Evolutionary conservation across 257 asterid genomes (phyloP), one percentile per base, ranked within the genome.

Genomic region (Henckelia pumila): DNA sequence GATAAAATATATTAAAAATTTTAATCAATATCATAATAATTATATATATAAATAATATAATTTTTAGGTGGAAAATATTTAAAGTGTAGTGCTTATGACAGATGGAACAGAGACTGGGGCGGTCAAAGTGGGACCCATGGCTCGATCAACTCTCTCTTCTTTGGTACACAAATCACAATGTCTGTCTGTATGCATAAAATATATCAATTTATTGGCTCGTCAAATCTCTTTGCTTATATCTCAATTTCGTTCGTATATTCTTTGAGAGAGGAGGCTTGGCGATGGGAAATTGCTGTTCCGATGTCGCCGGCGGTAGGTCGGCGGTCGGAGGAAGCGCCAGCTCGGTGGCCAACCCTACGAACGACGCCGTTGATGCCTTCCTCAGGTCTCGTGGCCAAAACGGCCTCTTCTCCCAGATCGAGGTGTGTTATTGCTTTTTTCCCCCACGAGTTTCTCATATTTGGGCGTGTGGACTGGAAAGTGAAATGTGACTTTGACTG

Each of bases 271-370:
- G 68, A 59, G 59, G 71, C 76, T 59, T 66, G 82, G 76, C 81
- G 75, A 94, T 94, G 99, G 99, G 99, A 47, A 94, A 83, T 78
- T 94, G 99, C 84, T 94, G 82, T 75, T 89, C 99, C 83, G 96
- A 91, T 85, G 85, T 72, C 55, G 76, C 92, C 81, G 98, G 92
- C 56, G 94, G 96, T 0, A 84, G 73, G 81, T 69, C 90, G 71
- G 94, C 97, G 9, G 95, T 94, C 71, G 96, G 96, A 60, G 96
- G 95, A 77, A 75, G 81, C 68, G 58, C 82, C 57, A 73, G 74
- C 62, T 60, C 57, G 56, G 76, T 88, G 37, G 72, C 81, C 53
- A 75, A 80, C 69, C 79, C 82, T 56, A 35, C 91, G 0, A 91
- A 83, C 77, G 96, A 91, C 23, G 98, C 99, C 56, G 88, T 89